Percentiles rank a stretch among this genome's conserved stretches.
Conservation (phyloP, 805 yeast genomes). For the Blastobotrys peoriensis region DNA sequence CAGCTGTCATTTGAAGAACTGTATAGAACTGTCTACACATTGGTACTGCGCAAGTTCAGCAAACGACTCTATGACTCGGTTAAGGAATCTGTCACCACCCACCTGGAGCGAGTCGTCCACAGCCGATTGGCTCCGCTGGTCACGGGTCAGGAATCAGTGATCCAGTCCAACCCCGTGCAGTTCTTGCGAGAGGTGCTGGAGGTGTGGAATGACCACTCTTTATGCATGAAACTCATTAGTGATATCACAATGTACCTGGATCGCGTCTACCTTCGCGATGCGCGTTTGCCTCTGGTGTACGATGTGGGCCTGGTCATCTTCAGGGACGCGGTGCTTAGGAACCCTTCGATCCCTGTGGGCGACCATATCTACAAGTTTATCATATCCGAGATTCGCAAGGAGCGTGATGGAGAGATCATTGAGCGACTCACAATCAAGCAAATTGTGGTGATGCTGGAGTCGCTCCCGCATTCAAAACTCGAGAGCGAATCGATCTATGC, state of each 20-base stretch:
- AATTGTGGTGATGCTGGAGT: slow-evolving; percentile 64
- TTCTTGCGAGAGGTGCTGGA: slow-evolving; percentile 32
- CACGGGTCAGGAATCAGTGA: slow-evolving; percentile 5
- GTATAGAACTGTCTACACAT: slow-evolving; percentile 69
- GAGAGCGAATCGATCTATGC: slow-evolving; percentile 53
- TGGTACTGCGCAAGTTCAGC: slow-evolving; percentile 68
- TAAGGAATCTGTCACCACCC: slow-evolving; percentile 39
- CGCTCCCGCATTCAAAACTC: slow-evolving; percentile 32
- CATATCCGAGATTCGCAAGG: slow-evolving; percentile 49
- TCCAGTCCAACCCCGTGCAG: slow-evolving; percentile 12
- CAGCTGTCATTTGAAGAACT: slow-evolving; percentile 75
- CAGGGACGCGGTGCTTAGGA: slow-evolving; percentile 51
- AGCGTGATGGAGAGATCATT: slow-evolving; percentile 51
- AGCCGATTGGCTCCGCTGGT: slow-evolving; percentile 20
- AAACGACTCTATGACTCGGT: slow-evolving; percentile 60
- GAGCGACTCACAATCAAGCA: slow-evolving; percentile 56
- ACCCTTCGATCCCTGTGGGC: slow-evolving; percentile 47
- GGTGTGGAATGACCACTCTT: slow-evolving; percentile 68
- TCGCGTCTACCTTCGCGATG: slow-evolving; percentile 72
- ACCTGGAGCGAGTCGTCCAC: slow-evolving; percentile 32
- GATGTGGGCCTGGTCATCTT: slow-evolving; percentile 71
- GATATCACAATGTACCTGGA: slow-evolving; percentile 85
- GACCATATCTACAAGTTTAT: slow-evolving; percentile 42
- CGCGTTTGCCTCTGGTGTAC: slow-evolving; percentile 53
- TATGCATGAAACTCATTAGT: slow-evolving; percentile 69